Percentiles rank a stretch among this genome's conserved stretches.
These are phyloP conservation scores for Fallopia convolvulus DNA, from an alignment of 148 eudicot species.

Conservation along the genomic window DNA sequence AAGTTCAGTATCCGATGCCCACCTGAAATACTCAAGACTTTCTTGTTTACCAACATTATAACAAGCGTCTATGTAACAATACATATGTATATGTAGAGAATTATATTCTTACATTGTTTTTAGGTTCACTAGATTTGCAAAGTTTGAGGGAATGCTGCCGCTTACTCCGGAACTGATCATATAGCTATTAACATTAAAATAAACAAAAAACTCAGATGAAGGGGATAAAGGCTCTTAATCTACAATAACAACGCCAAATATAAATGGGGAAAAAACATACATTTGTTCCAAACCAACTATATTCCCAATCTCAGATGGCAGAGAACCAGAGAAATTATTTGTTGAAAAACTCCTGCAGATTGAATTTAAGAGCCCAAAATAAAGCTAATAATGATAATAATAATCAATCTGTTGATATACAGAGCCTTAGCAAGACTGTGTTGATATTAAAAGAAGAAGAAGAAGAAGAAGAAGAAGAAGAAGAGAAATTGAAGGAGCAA, in stretches of 20 bases:
- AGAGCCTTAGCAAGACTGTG: background rate
- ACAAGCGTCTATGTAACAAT: background rate
- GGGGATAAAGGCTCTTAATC: background rate
- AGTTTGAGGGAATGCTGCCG: conserved; percentile 60
- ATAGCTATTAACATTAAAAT: conserved; percentile 34
- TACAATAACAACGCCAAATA: background rate
- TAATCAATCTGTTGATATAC: background rate
- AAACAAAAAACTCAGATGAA: background rate
- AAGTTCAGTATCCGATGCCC: conserved; percentile 65
- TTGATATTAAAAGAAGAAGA: background rate
- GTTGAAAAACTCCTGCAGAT: conserved; percentile 46
- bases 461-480: background rate
- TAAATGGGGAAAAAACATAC: conserved; percentile 29
- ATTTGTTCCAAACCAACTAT: conserved; percentile 38
- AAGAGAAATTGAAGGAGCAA: background rate
- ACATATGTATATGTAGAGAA: background rate
- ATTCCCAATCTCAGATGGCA: conserved; percentile 70
- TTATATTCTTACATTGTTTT: conserved; percentile 36
- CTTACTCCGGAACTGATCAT: conserved; percentile 65
- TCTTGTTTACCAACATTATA: background rate
- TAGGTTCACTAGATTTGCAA: conserved; percentile 47
- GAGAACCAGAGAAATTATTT: conserved; percentile 65
- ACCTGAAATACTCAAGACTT: conserved; percentile 30
- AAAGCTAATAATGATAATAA: background rate
- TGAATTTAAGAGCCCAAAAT: background rate